Percentiles rank a stretch among this genome's conserved stretches.
Conservation (phyloP, 371 early-diverging fungal species). For the Zychaea mexicana region DNA sequence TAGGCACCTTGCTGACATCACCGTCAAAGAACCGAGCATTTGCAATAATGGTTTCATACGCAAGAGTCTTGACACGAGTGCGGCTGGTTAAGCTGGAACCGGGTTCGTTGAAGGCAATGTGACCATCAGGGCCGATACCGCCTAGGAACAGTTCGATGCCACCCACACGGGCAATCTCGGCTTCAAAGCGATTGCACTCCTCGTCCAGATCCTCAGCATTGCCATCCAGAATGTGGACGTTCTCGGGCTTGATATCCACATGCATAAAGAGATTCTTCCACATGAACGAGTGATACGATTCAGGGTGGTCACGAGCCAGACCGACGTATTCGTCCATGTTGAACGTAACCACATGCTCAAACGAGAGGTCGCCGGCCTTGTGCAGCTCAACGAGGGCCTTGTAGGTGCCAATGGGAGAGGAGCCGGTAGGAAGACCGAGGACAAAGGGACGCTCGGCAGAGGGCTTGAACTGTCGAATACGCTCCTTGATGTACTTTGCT, state of each 20-base stretch:
- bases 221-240: conserved; percentile 84
- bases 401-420: conserved; percentile 82
- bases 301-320: conserved; percentile 68
- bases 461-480: conserved; percentile 80
- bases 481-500: conserved; percentile 82
- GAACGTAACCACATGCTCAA: conserved; percentile 68
- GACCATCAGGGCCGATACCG: conserved; percentile 89
- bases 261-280: conserved; percentile 84
- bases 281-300: conserved; percentile 91
- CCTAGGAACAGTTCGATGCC: conserved; percentile 86
- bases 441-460: conserved; percentile 80
- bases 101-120: conserved; percentile 92
- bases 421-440: conserved; percentile 85
- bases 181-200: conserved; percentile 81
- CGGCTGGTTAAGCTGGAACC: conserved; percentile 86
- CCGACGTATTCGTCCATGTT: conserved; percentile 79
- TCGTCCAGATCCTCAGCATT: conserved; percentile 81
- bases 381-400: conserved; percentile 61
- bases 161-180: conserved; percentile 74
- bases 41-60: conserved; percentile 89
- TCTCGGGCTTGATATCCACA: conserved; percentile 77
- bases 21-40: conserved; percentile 89
- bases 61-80: conserved; percentile 88
- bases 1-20: conserved; percentile 87
- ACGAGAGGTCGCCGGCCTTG: conserved; percentile 61